Base-by-base conservation (phyloP, 177 flowering plant species). In the Vitis hybrid region DNA sequence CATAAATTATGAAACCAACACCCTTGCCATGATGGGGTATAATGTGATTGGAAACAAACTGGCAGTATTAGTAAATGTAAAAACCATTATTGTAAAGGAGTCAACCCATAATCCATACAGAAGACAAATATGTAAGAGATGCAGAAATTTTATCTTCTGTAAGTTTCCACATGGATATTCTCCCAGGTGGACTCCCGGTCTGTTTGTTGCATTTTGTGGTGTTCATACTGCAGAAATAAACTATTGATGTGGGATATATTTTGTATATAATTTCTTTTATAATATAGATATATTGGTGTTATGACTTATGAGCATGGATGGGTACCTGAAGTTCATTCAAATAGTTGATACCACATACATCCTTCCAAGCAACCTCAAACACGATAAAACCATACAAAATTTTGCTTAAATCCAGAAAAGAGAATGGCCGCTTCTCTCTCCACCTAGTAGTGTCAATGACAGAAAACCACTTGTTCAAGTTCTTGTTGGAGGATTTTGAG, bases 301-400 rank as follows among this genome's bases (percentile, higher is more conserved):
- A 50, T 64, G 59, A 64, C 20, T 20, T 7, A 50, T 64, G 59
- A 64, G 3, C 5, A 68, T 33, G 22, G 10, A 58, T 50, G 57
- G 22, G 31, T 76, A 79, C 82, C 82, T 79, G 82, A 62, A 79
- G 82, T 61, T 73, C 72, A 68, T 74, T 79, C 20, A 73, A 45
- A 56, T 76, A 79, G 61, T 76, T 79, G 58, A 79, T 79, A 22
- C 82, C 79, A 48, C 71, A 72, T 26, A 79, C 79, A 68, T 76
- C 77, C 50, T 73, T 74, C 82, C 79, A 76, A 14, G 73, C 60
- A 61, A 76, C 79, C 60, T 79, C 79, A 65, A 79, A 79, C 63
- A 79, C 82, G 15, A 79, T 76, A 52, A 79, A 79, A 33, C 82
- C 82, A 76, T 76, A 75, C 62, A 79, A 58, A 20, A 63, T 58